Percentiles rank a stretch among this genome's conserved stretches.
Evolutionary conservation across 164 flowering plant genomes (phyloP).

Genomic region (Amborella trichopoda): DNA sequence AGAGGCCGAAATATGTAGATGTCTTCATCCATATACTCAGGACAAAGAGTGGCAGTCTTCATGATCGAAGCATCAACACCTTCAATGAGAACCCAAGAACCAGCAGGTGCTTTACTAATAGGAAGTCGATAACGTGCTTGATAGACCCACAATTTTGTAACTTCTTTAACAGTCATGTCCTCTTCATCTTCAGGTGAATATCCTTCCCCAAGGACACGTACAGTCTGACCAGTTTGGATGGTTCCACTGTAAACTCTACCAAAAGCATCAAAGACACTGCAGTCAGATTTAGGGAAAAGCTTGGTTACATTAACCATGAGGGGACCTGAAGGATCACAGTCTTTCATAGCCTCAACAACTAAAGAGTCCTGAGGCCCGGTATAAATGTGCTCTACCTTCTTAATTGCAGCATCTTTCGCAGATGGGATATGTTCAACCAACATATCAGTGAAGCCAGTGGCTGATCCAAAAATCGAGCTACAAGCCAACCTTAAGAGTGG

Average conservation of each 20-base stretch:
- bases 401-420: conserved; percentile 69
- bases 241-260: conserved; percentile 94
- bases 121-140: conserved; percentile 96
- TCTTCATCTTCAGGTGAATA: conserved; percentile 99
- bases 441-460: conserved; percentile 99
- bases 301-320: conserved; percentile 92
- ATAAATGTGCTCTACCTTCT: conserved; percentile 80
- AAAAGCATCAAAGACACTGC: conserved; percentile 98
- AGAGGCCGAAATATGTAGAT: conserved; percentile 90
- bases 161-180: conserved; percentile 92
- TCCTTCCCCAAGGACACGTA: conserved; percentile 94
- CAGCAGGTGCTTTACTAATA: conserved; percentile 91
- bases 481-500: conserved; percentile 94
- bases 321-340: conserved; percentile 87
- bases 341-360: conserved; percentile 60
- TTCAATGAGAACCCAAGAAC: conserved; percentile 98
- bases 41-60: conserved; percentile 97
- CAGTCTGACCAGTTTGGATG: conserved; percentile 82
- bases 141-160: conserved; percentile 90
- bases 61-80: conserved; percentile 98
- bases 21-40: conserved; percentile 71
- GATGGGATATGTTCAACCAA: conserved; percentile 91
- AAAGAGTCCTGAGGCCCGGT: conserved; percentile 70
- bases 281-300: conserved; percentile 93
- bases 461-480: conserved; percentile 90